phyloP scores from a whole-genome alignment of 2,329 filamentous ascomycete genomes.

The Mariannaea elegans region DNA sequence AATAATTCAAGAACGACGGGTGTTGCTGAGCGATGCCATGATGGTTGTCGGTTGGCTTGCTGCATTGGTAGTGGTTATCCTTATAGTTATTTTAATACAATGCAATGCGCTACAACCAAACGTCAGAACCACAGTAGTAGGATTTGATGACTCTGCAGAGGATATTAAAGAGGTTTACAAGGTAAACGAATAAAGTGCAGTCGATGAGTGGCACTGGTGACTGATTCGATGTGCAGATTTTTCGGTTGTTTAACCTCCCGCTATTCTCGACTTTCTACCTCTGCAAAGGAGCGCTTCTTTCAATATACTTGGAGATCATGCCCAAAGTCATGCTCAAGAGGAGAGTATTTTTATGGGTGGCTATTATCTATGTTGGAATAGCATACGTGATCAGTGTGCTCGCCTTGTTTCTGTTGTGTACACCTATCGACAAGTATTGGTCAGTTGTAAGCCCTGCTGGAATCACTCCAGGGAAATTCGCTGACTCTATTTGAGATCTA shows the following conservation, averaged over 20 bases:
- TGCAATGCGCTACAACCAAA: not conserved
- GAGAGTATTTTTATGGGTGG: constrained; percentile 2
- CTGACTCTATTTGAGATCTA: not conserved
- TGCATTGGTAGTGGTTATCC: not conserved
- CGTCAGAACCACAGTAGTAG: not conserved
- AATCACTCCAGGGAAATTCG: no score
- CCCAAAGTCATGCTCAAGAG: constrained; percentile 7
- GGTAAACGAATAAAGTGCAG: not conserved
- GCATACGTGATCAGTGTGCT: not conserved
- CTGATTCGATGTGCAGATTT: not conserved
- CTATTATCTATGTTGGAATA: not conserved
- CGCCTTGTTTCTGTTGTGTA: not conserved
- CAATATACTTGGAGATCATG: constrained; percentile 12
- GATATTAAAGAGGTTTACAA: not conserved
- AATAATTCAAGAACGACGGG: not conserved
- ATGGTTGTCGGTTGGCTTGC: not conserved
- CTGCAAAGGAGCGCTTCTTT: constrained; percentile 13
- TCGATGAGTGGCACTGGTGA: not conserved
- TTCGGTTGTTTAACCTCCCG: not conserved
- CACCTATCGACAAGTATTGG: constrained; percentile 6
- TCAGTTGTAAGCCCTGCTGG: not conserved
- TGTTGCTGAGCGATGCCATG: not conserved
- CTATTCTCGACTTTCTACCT: constrained; percentile 2
- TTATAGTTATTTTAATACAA: not conserved
- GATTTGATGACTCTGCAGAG: not conserved